These are phyloP conservation scores for Colletotrichum sp. DNA, from an alignment of 2,329 filamentous ascomycete species.

Conservation along the genomic window DNA sequence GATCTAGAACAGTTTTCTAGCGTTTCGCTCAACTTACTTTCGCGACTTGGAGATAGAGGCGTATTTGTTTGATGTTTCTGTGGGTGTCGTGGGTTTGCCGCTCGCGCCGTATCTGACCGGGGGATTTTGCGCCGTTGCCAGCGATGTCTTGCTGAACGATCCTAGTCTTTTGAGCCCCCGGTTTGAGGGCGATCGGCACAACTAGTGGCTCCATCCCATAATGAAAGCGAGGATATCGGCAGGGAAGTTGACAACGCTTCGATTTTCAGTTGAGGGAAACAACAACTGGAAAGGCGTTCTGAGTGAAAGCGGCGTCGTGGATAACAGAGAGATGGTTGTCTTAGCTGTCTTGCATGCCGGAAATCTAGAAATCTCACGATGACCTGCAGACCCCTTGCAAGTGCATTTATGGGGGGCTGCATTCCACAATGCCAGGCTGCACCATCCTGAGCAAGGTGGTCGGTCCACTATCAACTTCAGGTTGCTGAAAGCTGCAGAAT, in stretches of 20 bases:
- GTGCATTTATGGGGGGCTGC: constrained; percentile 1
- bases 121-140: not conserved
- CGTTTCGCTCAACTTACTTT: not conserved
- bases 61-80: not conserved
- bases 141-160: not conserved
- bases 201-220: constrained; percentile 1
- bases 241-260: not conserved
- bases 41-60: not conserved
- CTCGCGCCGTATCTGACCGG: not conserved
- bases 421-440: not conserved
- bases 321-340: not conserved
- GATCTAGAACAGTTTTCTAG: not conserved
- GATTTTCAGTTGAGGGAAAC: not conserved
- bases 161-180: not conserved
- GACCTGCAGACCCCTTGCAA: constrained; percentile 9
- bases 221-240: not conserved
- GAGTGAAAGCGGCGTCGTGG: not conserved
- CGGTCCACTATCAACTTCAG: not conserved
- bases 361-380: constrained; percentile 1
- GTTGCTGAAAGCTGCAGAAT: not conserved
- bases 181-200: constrained; percentile 1
- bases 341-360: not conserved
- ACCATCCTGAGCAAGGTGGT: not conserved
- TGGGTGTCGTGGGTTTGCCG: not conserved
- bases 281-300: not conserved